Evolutionary conservation across 2,329 filamentous ascomycete species (phyloP).

Genomic region (Stagonosporopsis tanaceti): DNA sequence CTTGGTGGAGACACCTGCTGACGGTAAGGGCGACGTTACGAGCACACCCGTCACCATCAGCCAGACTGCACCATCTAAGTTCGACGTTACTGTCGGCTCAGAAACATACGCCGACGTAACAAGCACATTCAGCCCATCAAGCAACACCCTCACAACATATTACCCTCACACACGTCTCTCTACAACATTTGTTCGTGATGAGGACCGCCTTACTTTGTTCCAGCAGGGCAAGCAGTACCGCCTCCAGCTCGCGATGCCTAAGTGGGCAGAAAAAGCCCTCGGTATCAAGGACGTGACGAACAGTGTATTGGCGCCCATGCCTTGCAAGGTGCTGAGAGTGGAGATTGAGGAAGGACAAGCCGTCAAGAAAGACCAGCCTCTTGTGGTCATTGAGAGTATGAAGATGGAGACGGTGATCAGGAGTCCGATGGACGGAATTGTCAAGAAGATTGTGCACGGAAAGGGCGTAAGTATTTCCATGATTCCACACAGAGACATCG

Average conservation of each 20-base stretch:
- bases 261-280: slow-evolving; percentile 87
- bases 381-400: slow-evolving; percentile 73
- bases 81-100: slow-evolving; percentile 59
- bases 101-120: slow-evolving; percentile 54
- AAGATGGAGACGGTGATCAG: slow-evolving; percentile 66
- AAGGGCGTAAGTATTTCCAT: slow-evolving; percentile 50
- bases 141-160: slow-evolving; percentile 70
- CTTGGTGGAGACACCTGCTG: slow-evolving; percentile 58
- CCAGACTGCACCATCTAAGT: slow-evolving; percentile 59
- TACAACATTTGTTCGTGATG: slow-evolving; percentile 75
- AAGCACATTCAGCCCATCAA: slow-evolving; percentile 55
- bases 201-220: slow-evolving; percentile 76
- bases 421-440: slow-evolving; percentile 57
- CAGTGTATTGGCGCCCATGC: slow-evolving; percentile 92
- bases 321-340: slow-evolving; percentile 92
- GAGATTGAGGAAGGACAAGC: slow-evolving; percentile 82
- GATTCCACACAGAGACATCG: background rate
- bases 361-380: slow-evolving; percentile 83
- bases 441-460: slow-evolving; percentile 58
- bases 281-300: slow-evolving; percentile 82
- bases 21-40: slow-evolving; percentile 50
- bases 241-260: slow-evolving; percentile 65
- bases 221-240: slow-evolving; percentile 69
- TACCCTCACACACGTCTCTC: slow-evolving; percentile 82
- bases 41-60: slow-evolving; percentile 59